Evolutionary conservation across 306 rosid species (phyloP), one percentile per base, ranked within the genome.

Genomic region (Gillenia trifoliata): DNA sequence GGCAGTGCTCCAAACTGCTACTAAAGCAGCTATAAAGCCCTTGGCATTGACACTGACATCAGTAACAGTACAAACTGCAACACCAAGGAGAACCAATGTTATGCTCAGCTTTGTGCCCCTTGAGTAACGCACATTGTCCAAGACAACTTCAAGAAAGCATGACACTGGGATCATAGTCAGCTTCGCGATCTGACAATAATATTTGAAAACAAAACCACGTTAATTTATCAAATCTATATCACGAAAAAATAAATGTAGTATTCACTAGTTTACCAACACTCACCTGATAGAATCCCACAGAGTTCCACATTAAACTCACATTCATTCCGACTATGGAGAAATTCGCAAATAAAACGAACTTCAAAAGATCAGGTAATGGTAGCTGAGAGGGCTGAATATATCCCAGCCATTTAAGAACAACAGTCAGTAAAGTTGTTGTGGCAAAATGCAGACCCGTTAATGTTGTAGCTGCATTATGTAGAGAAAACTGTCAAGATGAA

Each of bases 281-380:
- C 74, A 88, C 96, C 93, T 88, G 96, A 82, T 91, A 91, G 83
- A 91, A 91, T 70, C 97, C 97, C 13, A 91, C 94, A 73, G 97
- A 89, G 82, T 91, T 91, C 94, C 94, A 87, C 97, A 91, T 91
- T 68, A 91, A 83, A 82, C 97, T 91, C 67, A 89, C 89, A 59
- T 91, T 89, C 95, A 91, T 91, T 64, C 97, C 97, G 5, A 89
- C 94, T 26, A 91, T 91, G 34, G 97, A 91, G 78, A 87, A 86
- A 79, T 91, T 91, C 19, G 97, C 92, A 83, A 91, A 87, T 40
- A 91, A 43, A 36, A 89, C 91, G 83, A 84, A 91, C 78, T 81
- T 89, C 78, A 91, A 62, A 71, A 91, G 89, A 63, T 91, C 97
- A 0, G 88, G 70, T 28, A 86, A 12, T 16, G 97, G 97, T 50